Percentiles rank a stretch among this genome's conserved stretches.
Evolutionary conservation across 1,284 basidiomycete genomes (phyloP).

Genomic region (Stygiomarasmius scandens): DNA sequence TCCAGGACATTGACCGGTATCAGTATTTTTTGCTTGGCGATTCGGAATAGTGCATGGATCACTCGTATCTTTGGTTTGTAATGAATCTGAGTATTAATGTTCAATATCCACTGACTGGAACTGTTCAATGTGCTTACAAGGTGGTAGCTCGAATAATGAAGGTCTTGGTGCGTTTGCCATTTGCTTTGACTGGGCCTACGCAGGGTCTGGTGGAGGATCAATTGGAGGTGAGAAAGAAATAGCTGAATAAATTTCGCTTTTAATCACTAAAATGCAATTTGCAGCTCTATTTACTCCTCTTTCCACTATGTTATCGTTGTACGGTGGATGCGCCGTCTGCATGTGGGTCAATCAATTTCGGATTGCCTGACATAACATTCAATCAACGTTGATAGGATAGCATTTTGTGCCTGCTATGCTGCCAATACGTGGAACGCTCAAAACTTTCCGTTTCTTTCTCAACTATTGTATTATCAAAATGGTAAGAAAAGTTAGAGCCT

Average conservation of each 20-base stretch:
- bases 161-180: constrained; percentile 15
- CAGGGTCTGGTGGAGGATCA: constrained; percentile 33
- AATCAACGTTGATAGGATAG: constrained; percentile 13
- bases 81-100: too few relatives aligned
- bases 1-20: constrained; percentile 53
- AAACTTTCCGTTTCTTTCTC: constrained; percentile 38
- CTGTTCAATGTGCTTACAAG: too few relatives aligned
- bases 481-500: constrained; percentile 17
- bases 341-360: constrained; percentile 23
- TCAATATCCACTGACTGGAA: too few relatives aligned
- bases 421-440: constrained; percentile 21
- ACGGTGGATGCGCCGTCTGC: constrained; percentile 31
- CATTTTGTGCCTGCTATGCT: constrained; percentile 18
- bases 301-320: constrained; percentile 37
- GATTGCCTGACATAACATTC: background rate
- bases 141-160: constrained; percentile 23
- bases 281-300: constrained; percentile 37
- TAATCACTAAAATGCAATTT: background rate
- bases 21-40: constrained; percentile 61
- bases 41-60: constrained; percentile 54
- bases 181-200: constrained; percentile 38
- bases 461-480: constrained; percentile 36
- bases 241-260: background rate
- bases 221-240: background rate
- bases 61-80: constrained; percentile 53